phyloP scores from a whole-genome alignment of 768 basidiomycete species.

The Xerocomus brunneocitrinus region DNA sequence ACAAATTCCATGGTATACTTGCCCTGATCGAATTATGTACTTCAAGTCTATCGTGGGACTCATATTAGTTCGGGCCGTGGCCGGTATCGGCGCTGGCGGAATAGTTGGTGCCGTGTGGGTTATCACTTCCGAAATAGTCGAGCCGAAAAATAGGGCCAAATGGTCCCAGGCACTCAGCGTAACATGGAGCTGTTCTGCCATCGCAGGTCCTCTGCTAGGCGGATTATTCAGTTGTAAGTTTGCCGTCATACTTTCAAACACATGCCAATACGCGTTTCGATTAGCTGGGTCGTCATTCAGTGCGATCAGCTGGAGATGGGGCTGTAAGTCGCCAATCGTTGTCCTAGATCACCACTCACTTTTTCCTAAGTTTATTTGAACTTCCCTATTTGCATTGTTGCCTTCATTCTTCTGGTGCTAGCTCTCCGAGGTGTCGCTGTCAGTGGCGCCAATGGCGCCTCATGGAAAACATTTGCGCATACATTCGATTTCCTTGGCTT shows the following conservation, averaged over 20 bases:
- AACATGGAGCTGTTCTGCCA: slow-evolving; percentile 83
- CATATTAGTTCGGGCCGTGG: slow-evolving; percentile 58
- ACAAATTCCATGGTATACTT: slow-evolving; percentile 13
- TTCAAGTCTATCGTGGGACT: slow-evolving; percentile 49
- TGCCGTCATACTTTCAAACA: slow-evolving; percentile 7
- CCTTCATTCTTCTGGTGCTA: slow-evolving; percentile 49
- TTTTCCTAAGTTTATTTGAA: slow-evolving; percentile 68
- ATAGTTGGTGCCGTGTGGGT: slow-evolving; percentile 86
- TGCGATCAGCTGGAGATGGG: slow-evolving; percentile 73
- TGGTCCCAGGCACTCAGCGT: slow-evolving; percentile 84
- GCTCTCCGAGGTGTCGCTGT: slow-evolving; percentile 60
- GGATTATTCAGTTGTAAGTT: slow-evolving; percentile 73
- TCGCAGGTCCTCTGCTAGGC: slow-evolving; percentile 80
- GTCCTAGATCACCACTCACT: slow-evolving; percentile 14
- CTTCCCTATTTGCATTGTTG: slow-evolving; percentile 65
- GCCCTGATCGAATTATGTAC: slow-evolving; percentile 15
- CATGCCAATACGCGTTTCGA: slow-evolving; percentile 19
- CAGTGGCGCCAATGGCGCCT: slow-evolving; percentile 41
- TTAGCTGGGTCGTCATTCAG: slow-evolving; percentile 25
- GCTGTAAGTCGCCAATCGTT: slow-evolving; percentile 51
- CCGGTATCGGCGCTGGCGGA: slow-evolving; percentile 83
- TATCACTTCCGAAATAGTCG: slow-evolving; percentile 80
- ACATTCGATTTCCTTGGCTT: slow-evolving; percentile 77
- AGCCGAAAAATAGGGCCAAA: slow-evolving; percentile 62
- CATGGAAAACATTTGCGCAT: slow-evolving; percentile 50